These are phyloP conservation scores for Coemansia nantahalensis DNA, from an alignment of 192 early-diverging fungal genomes.

Conservation along the genomic window DNA sequence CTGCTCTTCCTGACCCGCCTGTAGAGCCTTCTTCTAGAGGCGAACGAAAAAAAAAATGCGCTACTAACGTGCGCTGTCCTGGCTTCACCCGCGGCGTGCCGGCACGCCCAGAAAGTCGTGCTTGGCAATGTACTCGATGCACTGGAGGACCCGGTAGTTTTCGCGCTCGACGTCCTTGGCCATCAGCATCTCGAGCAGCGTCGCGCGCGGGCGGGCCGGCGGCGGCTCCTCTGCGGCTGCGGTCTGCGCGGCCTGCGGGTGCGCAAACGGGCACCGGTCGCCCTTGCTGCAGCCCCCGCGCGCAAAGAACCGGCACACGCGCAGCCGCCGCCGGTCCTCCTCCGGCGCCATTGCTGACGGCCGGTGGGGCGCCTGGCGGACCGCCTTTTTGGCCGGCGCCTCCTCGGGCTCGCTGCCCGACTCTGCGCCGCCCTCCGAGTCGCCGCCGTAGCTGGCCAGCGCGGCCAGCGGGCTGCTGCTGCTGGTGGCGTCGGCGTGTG, in stretches of 20 bases:
- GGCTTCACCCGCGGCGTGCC: too few relatives aligned
- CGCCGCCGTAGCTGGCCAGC: conserved; percentile 16
- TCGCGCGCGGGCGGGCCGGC: not conserved
- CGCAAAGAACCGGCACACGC: conserved; percentile 35
- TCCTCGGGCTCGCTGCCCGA: conserved; percentile 18
- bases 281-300: conserved; percentile 25
- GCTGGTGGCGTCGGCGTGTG: not conserved
- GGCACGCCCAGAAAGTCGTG: too few relatives aligned
- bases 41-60: too few relatives aligned
- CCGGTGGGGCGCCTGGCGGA: conserved; percentile 13
- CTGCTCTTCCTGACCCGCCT: conserved; percentile 34
- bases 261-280: conserved; percentile 26
- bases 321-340: conserved; percentile 35
- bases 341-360: conserved; percentile 25
- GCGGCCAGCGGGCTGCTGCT: conserved; percentile 21
- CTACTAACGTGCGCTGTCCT: too few relatives aligned
- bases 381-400: conserved; percentile 10
- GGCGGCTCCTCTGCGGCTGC: not conserved
- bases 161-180: conserved; percentile 52
- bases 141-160: conserved; percentile 42
- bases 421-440: not conserved
- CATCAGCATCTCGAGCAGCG: conserved; percentile 35
- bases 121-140: conserved; percentile 35
- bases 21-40: too few relatives aligned
- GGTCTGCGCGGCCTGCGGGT: conserved; percentile 15